These are phyloP conservation scores for Lenwebbia sp. DNA, from an alignment of 345 rosid species.

Conservation along the genomic window DNA sequence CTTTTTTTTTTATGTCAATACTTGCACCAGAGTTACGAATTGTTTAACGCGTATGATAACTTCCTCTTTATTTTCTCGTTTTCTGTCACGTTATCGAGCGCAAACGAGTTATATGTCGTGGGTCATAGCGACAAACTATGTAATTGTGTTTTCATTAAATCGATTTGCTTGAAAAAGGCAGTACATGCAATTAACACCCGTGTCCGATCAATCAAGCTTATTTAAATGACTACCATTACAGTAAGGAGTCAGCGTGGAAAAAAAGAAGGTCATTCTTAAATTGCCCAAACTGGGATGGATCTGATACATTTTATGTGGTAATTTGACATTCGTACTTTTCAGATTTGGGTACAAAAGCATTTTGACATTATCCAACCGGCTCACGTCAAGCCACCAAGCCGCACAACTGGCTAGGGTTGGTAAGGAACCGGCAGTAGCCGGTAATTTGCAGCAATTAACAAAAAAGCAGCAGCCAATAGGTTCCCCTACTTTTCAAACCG, in stretches of 20 bases:
- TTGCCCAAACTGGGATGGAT: background rate
- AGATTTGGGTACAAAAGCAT: background rate
- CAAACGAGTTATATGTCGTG: rapidly evolving
- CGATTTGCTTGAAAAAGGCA: background rate
- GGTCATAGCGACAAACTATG: background rate
- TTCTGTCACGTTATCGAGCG: background rate
- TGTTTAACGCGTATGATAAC: background rate
- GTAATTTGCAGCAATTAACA: background rate
- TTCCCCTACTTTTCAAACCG: background rate
- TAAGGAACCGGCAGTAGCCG: conserved; percentile 15
- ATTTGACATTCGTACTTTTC: background rate
- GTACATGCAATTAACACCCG: background rate
- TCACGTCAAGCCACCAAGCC: background rate
- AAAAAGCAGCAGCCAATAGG: background rate
- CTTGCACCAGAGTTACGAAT: background rate
- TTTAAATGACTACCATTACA: background rate
- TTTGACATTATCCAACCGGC: background rate
- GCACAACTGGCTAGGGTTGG: conserved; percentile 22
- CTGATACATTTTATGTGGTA: background rate
- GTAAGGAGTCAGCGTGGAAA: too few relatives aligned
- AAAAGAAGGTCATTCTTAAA: background rate
- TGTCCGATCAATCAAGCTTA: background rate
- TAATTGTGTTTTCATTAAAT: background rate
- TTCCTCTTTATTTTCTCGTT: background rate
- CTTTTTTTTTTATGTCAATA: background rate